Conservation (phyloP, 352 stramenopile species). For the Globisporangium cylindrosporum region DNA sequence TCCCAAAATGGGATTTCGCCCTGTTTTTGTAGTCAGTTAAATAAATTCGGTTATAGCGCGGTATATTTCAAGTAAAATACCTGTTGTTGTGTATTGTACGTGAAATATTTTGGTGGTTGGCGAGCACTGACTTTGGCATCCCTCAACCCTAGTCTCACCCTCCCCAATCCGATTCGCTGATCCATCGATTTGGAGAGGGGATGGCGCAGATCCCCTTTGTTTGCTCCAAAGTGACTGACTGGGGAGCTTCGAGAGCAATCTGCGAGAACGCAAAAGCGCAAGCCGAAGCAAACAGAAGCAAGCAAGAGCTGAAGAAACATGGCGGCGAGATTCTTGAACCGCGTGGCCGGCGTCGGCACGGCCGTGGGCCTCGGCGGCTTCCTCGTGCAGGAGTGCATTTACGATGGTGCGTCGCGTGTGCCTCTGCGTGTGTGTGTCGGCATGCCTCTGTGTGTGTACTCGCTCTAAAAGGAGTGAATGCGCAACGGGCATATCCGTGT, state of each 20-base stretch:
- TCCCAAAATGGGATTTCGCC: too few species aligned
- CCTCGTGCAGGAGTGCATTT: slow-evolving; percentile 76
- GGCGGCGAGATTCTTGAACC: slow-evolving; percentile 75
- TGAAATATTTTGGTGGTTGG: too few species aligned
- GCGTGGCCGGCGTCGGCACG: slow-evolving; percentile 49
- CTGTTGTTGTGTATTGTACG: too few species aligned
- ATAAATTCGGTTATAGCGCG: too few species aligned
- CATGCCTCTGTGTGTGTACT: background rate
- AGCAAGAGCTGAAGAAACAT: slow-evolving; percentile 30
- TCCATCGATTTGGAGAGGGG: background rate
- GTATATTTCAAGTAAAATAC: too few species aligned
- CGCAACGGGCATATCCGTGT: background rate
- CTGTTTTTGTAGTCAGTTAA: too few species aligned
- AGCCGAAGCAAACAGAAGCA: slow-evolving; percentile 9
- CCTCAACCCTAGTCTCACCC: background rate
- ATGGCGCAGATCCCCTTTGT: background rate
- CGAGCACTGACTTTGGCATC: too few species aligned
- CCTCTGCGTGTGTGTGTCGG: background rate
- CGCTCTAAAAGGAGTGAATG: slow-evolving; percentile 1
- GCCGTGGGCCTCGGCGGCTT: slow-evolving; percentile 69
- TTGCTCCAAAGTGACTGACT: background rate
- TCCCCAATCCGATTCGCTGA: background rate
- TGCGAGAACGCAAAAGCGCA: background rate
- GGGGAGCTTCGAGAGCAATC: background rate
- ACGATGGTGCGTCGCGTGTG: slow-evolving; percentile 57